Conservation (phyloP, 1,139 yeast genomes). For the Geotrichum siamense region DNA sequence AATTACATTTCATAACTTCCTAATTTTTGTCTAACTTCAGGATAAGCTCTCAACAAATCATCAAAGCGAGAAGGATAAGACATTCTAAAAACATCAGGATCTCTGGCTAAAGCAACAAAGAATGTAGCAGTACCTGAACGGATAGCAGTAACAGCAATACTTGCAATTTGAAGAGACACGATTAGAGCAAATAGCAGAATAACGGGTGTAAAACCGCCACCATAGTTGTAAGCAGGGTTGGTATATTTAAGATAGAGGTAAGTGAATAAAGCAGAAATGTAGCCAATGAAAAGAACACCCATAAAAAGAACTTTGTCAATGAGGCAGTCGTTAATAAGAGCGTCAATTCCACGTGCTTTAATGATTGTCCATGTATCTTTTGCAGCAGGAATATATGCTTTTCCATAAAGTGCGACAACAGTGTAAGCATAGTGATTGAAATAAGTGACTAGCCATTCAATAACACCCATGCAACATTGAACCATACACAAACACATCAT, state of each 20-base stretch:
- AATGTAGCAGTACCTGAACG: conserved; percentile 80
- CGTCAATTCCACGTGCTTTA: conserved; percentile 77
- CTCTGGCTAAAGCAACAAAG: conserved; percentile 79
- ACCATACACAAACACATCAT: conserved; percentile 47
- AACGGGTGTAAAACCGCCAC: conserved; percentile 65
- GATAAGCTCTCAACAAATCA: conserved; percentile 63
- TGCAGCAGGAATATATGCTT: conserved; percentile 66
- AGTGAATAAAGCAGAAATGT: conserved; percentile 59
- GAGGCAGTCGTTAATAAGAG: conserved; percentile 75
- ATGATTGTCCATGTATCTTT: conserved; percentile 76
- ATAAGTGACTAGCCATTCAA: conserved; percentile 77
- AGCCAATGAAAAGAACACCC: conserved; percentile 65
- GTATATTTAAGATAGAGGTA: conserved; percentile 67
- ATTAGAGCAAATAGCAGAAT: conserved; percentile 71
- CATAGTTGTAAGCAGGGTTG: conserved; percentile 60
- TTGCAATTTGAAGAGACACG: conserved; percentile 69
- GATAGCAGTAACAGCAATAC: conserved; percentile 65
- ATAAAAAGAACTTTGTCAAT: conserved; percentile 69
- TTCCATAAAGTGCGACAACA: conserved; percentile 81
- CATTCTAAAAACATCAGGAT: conserved; percentile 76
- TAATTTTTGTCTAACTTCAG: conserved; percentile 52
- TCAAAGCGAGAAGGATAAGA: conserved; percentile 73
- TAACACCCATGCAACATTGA: conserved; percentile 54
- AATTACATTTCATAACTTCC: conserved; percentile 3
- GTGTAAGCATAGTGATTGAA: conserved; percentile 90